These are phyloP conservation scores for Arthrobotrys megalospora DNA, from an alignment of 2,329 filamentous ascomycete species.

Conservation along the genomic window DNA sequence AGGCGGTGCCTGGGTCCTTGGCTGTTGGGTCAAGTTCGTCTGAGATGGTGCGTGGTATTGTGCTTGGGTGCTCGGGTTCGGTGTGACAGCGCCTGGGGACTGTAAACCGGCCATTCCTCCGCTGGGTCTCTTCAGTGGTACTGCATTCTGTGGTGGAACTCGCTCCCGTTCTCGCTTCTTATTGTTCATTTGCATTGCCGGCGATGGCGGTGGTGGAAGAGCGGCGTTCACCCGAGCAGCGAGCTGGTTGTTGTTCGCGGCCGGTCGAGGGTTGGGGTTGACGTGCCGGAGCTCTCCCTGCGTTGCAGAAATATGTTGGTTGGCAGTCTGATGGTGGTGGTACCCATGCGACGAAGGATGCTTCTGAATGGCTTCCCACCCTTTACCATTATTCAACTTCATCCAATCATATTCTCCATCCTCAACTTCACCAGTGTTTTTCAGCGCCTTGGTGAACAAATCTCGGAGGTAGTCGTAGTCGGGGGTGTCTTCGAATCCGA, in stretches of 20 bases:
- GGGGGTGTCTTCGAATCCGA: constrained; percentile 97
- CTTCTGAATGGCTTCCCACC: constrained; percentile 85
- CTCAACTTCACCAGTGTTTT: constrained; percentile 93
- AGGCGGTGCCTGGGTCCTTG: constrained; percentile 75
- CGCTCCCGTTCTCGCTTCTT: constrained; percentile 77
- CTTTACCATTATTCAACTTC: constrained; percentile 94
- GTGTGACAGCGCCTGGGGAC: constrained; percentile 79
- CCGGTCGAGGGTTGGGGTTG: constrained; percentile 73
- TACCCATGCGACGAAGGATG: constrained; percentile 79
- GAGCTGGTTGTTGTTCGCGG: constrained; percentile 74
- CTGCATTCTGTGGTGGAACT: constrained; percentile 82
- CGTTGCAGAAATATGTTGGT: constrained; percentile 71
- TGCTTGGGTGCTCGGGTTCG: constrained; percentile 91
- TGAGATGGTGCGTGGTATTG: constrained; percentile 93
- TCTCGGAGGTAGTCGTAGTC: constrained; percentile 98
- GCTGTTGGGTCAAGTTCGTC: constrained; percentile 82
- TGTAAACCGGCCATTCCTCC: constrained; percentile 78
- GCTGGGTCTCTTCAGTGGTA: constrained; percentile 82
- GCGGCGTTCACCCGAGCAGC: constrained; percentile 93
- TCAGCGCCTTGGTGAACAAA: constrained; percentile 94
- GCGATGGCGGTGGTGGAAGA: constrained; percentile 89
- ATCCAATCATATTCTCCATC: constrained; percentile 99
- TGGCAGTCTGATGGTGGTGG: constrained; percentile 69
- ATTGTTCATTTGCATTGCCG: constrained; percentile 84
- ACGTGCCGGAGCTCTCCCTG: constrained; percentile 65